Base-by-base conservation (phyloP, 257 asterid species). In the Leonotis leonurus region DNA sequence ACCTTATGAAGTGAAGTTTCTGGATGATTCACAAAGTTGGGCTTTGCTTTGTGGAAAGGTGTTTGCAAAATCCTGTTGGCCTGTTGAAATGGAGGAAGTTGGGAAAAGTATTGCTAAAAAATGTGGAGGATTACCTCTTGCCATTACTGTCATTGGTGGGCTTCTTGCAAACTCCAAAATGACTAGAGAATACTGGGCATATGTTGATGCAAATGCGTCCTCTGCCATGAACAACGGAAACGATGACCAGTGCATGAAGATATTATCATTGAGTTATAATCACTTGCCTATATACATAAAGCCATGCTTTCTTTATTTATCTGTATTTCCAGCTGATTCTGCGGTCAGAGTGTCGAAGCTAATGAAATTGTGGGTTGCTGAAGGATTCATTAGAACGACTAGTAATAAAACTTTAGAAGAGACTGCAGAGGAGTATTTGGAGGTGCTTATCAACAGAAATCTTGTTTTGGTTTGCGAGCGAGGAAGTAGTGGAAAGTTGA, bases 61-160 rank as follows among this genome's bases (percentile, higher is more conserved):
- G 7, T 65, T 75, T 39, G 53, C 24, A 4, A 0, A 40, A 39
- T 49, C 2, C 54, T 32, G 17, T 14, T 71, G 68, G 39, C 68
- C 74, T 32, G 62, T 36, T 32, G 71, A 70, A 37, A 32, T 75
- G 56, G 67, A 64, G 48, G 68, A 55, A 50, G 16, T 40, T 50
- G 80, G 73, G 27, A 62, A 60, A 45, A n/a, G 20, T 49, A 65
- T 69, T 6, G 66, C 69, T 17, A 65, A 48, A 59, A 74, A 41
- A 40, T 74, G 79, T 18, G 21, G 59, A 3, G 79, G 79, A n/a
- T 75, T 74, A 25, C 79, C 75, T 4, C 50, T 74, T 13, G 69
- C 75, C 39, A 53, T 69, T 37, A 61, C 60, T 8, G 72, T 74
- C 12, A 54, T 74, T 32, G 66, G 72, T 11, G 75, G 79, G 18